A percentile compares a stretch with the other conserved stretches of the same genome.
Conservation (phyloP, 2,329 filamentous ascomycete genomes). For the Onygenales sp. region DNA sequence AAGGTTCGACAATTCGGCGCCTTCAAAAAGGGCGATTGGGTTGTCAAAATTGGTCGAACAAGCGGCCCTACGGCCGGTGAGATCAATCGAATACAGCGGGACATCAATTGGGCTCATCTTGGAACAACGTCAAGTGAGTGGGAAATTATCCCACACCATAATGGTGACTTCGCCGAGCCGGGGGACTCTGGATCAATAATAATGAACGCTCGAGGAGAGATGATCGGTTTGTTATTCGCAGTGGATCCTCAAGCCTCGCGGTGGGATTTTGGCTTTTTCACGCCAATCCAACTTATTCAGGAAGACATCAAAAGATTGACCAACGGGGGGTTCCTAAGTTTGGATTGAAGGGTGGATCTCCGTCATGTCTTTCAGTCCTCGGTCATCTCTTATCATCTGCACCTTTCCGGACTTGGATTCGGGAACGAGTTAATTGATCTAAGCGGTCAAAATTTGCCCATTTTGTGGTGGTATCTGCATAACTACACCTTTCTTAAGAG, state of each 20-base stretch:
- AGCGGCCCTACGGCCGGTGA: background rate
- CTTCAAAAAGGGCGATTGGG: background rate
- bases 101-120: background rate
- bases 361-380: too few relatives aligned
- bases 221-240: background rate
- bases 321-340: too few relatives aligned
- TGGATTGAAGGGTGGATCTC: too few relatives aligned
- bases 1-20: background rate
- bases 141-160: background rate
- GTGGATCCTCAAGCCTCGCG: background rate
- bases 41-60: background rate
- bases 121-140: background rate
- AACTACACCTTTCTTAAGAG: too few relatives aligned
- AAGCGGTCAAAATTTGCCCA: too few relatives aligned
- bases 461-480: too few relatives aligned
- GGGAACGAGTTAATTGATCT: too few relatives aligned
- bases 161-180: background rate
- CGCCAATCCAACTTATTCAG: background rate
- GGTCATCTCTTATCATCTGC: too few relatives aligned
- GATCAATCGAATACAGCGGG: background rate
- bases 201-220: background rate
- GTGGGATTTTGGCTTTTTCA: background rate
- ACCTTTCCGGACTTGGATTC: too few relatives aligned
- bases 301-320: background rate
- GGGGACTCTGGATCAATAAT: conserved; percentile 1